Conservation (phyloP, 148 eudicot species). For the Bassia scoparia region DNA sequence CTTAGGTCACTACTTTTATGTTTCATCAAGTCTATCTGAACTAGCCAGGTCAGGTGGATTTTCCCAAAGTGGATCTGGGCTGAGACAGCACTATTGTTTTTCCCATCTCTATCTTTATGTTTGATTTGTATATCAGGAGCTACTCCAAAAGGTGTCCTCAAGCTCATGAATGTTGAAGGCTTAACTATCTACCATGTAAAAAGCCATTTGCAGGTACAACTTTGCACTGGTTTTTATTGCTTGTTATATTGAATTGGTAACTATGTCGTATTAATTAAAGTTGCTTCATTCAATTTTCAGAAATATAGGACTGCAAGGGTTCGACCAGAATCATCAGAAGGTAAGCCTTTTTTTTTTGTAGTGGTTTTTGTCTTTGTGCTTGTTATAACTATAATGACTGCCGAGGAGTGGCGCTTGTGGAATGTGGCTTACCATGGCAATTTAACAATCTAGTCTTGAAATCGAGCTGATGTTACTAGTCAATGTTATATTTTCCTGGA, state of each 20-base stretch:
- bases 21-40: neutral
- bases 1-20: neutral
- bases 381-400: neutral
- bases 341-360: constrained; percentile 29
- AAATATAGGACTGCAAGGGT: constrained; percentile 84
- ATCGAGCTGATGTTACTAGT: too few relatives aligned
- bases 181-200: constrained; percentile 78
- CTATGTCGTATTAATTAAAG: constrained; percentile 10
- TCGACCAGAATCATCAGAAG: constrained; percentile 77
- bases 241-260: neutral
- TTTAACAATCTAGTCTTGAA: too few relatives aligned
- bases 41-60: neutral
- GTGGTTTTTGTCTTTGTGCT: neutral
- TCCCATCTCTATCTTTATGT: constrained; percentile 6
- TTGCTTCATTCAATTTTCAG: constrained; percentile 43
- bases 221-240: neutral
- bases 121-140: constrained; percentile 45
- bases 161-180: constrained; percentile 72
- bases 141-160: constrained; percentile 74
- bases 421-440: too few relatives aligned
- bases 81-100: neutral
- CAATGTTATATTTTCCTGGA: too few relatives aligned
- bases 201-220: constrained; percentile 73
- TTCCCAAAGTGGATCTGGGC: neutral
- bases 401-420: neutral